These are phyloP conservation scores for Diaporthe sp. DNA, from an alignment of 2,329 filamentous ascomycete genomes.

Conservation along the genomic window DNA sequence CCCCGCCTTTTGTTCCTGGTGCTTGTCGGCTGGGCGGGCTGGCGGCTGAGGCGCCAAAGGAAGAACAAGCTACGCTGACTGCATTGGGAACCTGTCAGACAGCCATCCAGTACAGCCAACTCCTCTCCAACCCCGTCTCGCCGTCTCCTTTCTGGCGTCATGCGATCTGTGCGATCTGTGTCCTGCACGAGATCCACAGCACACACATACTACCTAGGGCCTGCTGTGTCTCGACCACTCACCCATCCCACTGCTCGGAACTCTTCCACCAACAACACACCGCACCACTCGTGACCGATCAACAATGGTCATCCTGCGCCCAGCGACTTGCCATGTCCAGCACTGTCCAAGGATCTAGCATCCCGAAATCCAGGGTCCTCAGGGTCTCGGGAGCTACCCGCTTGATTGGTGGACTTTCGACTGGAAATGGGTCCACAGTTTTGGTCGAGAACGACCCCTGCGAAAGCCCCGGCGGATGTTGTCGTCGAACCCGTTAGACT, in stretches of 20 bases:
- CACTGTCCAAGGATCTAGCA: not conserved
- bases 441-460: not conserved
- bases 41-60: conserved; percentile 23
- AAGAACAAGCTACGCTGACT: conserved; percentile 3
- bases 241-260: conserved; percentile 8
- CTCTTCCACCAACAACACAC: conserved; percentile 19
- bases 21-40: conserved; percentile 17
- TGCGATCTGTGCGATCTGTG: conserved; percentile 23
- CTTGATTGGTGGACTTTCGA: conserved; percentile 32
- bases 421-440: not conserved
- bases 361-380: conserved; percentile 30
- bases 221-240: not conserved
- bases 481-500: not conserved
- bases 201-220: not conserved
- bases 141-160: not conserved
- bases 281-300: not conserved
- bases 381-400: conserved; percentile 2
- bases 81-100: not conserved
- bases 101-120: not conserved
- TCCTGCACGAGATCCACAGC: conserved; percentile 18
- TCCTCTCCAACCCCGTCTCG: not conserved
- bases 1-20: conserved; percentile 23
- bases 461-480: not conserved
- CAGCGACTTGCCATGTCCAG: not conserved
- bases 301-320: not conserved